phyloP scores from a whole-genome alignment of 2,329 filamentous ascomycete genomes.

The Arthrobotrys iridis region DNA sequence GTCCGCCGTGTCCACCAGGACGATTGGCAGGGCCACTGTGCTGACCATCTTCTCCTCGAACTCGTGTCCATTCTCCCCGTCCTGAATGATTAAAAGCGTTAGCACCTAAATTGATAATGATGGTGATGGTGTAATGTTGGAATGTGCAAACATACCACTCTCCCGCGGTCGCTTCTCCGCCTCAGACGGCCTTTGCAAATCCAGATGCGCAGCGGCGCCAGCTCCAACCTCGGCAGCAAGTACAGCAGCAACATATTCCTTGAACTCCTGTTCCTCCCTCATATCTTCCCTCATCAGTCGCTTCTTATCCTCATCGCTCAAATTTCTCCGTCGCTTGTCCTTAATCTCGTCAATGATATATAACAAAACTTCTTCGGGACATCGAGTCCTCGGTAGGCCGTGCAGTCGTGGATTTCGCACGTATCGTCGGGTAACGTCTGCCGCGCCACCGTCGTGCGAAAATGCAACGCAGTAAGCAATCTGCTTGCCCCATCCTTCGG shows the following conservation, averaged over 20 bases:
- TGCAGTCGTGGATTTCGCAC: constrained; percentile 76
- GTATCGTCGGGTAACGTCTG: constrained; percentile 74
- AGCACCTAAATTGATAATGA: constrained; percentile 31
- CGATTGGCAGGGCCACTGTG: constrained; percentile 48
- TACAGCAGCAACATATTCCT: constrained; percentile 76
- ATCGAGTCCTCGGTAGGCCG: constrained; percentile 78
- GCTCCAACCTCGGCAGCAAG: constrained; percentile 66
- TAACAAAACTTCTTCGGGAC: constrained; percentile 87
- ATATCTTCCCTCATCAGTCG: constrained; percentile 82
- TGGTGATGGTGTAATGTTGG: background rate
- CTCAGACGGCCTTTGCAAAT: constrained; percentile 35
- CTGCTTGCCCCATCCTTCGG: constrained; percentile 95
- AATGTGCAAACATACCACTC: constrained; percentile 56
- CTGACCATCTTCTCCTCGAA: constrained; percentile 57
- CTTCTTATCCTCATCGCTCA: constrained; percentile 86
- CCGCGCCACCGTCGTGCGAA: constrained; percentile 79
- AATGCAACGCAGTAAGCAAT: constrained; percentile 98
- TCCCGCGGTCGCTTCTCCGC: constrained; percentile 56
- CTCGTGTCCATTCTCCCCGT: constrained; percentile 57
- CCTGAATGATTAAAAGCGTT: constrained; percentile 54
- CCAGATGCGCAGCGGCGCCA: constrained; percentile 48
- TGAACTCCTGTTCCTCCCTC: constrained; percentile 77
- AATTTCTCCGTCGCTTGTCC: constrained; percentile 80
- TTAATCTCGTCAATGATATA: constrained; percentile 94
- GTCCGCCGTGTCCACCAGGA: constrained; percentile 50